These are phyloP conservation scores for Sporobolomyces roseus DNA, from an alignment of 768 basidiomycete genomes.

Conservation along the genomic window DNA sequence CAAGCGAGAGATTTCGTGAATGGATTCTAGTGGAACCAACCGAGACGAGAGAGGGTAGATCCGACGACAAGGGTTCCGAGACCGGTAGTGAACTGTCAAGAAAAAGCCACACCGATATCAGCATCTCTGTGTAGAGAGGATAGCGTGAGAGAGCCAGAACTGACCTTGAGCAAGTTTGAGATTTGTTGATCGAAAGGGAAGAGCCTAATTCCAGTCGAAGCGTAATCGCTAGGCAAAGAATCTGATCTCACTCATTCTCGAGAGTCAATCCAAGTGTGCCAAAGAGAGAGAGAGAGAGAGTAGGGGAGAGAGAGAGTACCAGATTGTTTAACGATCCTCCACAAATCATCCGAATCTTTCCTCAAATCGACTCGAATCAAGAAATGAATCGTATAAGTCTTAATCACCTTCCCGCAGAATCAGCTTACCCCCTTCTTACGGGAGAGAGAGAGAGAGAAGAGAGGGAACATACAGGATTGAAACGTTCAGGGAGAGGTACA, in stretches of 20 bases:
- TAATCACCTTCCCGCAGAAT: background rate
- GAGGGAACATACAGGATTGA: constrained; percentile 26
- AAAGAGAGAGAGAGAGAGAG: no score
- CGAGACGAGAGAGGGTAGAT: constrained; percentile 13
- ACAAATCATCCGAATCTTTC: constrained; percentile 15
- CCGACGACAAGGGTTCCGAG: constrained; percentile 24
- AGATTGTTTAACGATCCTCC: constrained; percentile 37
- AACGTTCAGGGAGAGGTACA: constrained; percentile 5
- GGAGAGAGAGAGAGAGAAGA: background rate
- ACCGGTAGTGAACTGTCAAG: constrained; percentile 21
- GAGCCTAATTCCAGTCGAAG: constrained; percentile 21
- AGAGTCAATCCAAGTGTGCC: no score
- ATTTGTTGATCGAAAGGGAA: constrained; percentile 26
- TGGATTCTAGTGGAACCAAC: constrained; percentile 8
- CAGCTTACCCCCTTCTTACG: background rate
- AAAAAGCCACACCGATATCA: background rate
- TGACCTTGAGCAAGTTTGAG: constrained; percentile 25
- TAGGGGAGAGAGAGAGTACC: no score
- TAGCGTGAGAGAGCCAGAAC: background rate
- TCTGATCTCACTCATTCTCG: no score
- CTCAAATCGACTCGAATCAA: constrained; percentile 28
- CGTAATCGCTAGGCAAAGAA: constrained; percentile 30
- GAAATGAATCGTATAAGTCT: constrained; percentile 33
- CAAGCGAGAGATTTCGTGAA: background rate
- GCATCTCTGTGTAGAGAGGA: background rate